Base-by-base conservation (phyloP, 768 basidiomycete genomes). In the Calocybe cyanea region DNA sequence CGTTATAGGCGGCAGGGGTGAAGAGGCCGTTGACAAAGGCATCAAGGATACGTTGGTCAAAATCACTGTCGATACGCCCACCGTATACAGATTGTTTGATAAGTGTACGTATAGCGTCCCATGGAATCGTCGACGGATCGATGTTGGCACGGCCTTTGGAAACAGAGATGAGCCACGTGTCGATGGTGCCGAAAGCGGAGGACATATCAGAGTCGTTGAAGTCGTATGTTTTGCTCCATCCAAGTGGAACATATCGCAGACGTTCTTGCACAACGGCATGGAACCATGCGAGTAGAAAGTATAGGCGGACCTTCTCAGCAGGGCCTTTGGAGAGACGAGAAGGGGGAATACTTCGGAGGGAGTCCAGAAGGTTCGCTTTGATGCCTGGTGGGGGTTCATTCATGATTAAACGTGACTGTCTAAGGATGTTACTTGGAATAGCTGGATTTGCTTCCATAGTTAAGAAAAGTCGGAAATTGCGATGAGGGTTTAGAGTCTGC, bases 161-260 rank as follows among this genome's bases (percentile, higher is more conserved):
- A 40, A 87, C 75, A 0, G 77, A 62, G 41, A 74, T 76, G 41
- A 98, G 73, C 92, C 95, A 98, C 1, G 83, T 75, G 60, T 97
- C 94, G 61, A 98, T 96, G 14, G 91, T 94, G 33, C 76, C 77
- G 59, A 92, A 87, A 1, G 94, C 94, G 9, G 95, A 87, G 13
- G 87, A 80, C 79, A 96, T 88, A 61, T 99, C 96, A 4, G 95
- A 96, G 62, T 98, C 94, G 65, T 99, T 99, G 80, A 98, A 98
- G 63, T 98, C 96, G 67, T 98, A 98, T 0, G 77, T 76, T 68
- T 96, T 92, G 63, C 87, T 94, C 93, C 95, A 99, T 0, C 96
- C 95, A 13, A 99, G 71, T 5, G 96, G 96, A 7, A 85, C 89
- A 63, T 97, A 99, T 33, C 95, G 89, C 10, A 98, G 73, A 50